Conservation (phyloP, 306 rosid species). For the Prunus campanulata region DNA sequence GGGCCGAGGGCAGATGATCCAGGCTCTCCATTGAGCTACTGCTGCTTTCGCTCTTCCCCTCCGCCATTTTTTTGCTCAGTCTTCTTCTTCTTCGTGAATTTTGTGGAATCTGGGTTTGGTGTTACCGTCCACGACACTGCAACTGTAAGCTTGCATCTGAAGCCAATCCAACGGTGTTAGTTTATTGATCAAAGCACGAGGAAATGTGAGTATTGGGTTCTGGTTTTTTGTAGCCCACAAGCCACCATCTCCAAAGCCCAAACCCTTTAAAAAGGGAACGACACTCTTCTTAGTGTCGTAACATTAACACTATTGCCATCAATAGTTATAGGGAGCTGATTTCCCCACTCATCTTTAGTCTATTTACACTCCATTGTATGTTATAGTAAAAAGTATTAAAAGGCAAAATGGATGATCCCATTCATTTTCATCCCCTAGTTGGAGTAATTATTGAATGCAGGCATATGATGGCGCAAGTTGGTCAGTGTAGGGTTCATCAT, state of each 20-base stretch:
- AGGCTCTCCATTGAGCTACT: slow-evolving; percentile 31
- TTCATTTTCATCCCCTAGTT: no score
- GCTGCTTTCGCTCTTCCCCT: slow-evolving; percentile 15
- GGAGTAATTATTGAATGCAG: no score
- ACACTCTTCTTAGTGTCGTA: no score
- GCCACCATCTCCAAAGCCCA: neutral
- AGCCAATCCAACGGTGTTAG: neutral
- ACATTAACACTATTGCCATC: no score
- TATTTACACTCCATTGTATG: no score
- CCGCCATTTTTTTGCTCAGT: neutral
- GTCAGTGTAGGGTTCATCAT: no score
- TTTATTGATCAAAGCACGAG: neutral
- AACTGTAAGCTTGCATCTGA: neutral
- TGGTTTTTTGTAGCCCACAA: neutral
- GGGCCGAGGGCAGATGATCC: slow-evolving; percentile 60
- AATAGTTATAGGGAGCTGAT: no score
- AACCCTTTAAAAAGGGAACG: neutral
- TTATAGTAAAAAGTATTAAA: no score
- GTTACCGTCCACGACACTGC: neutral
- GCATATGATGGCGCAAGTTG: no score
- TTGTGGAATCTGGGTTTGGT: neutral
- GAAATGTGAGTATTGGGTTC: neutral
- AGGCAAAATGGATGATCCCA: no score
- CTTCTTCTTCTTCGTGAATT: neutral
- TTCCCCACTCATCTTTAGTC: no score